Evolutionary conservation across 345 rosid species (phyloP).

Genomic region (Noccaea caerulescens): DNA sequence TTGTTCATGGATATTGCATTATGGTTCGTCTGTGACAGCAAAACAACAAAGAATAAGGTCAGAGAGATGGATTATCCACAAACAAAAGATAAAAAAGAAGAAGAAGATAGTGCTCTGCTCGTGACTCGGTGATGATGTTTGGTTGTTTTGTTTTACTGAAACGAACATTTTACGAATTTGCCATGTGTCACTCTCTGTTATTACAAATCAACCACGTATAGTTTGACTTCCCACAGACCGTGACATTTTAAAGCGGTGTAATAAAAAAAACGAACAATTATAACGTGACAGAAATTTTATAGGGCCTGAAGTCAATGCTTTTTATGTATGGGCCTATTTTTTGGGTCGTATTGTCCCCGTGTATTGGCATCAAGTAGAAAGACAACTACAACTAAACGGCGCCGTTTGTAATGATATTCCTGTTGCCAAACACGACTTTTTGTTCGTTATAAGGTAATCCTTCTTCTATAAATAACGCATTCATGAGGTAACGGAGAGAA

Average conservation of each 20-base stretch:
- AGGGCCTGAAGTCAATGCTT: too few relatives aligned
- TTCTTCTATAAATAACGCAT: slow-evolving; percentile 22
- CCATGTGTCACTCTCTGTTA: slow-evolving; percentile 29
- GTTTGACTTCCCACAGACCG: not conserved
- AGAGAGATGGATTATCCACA: slow-evolving; percentile 18
- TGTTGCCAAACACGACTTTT: slow-evolving; percentile 26
- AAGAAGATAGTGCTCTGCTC: slow-evolving; percentile 8
- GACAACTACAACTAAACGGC: too few relatives aligned
- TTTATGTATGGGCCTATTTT: too few relatives aligned
- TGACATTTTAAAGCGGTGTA: slow-evolving; percentile 18
- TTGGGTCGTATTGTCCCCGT: not conserved
- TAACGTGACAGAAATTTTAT: not conserved
- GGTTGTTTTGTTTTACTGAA: not conserved
- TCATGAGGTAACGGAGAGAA: not conserved
- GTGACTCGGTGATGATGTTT: slow-evolving; percentile 19
- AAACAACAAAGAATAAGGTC: not conserved
- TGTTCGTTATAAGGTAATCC: slow-evolving; percentile 1
- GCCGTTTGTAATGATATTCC: not conserved
- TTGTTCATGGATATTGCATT: slow-evolving; percentile 9
- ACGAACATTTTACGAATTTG: slow-evolving; percentile 3
- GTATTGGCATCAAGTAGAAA: too few relatives aligned
- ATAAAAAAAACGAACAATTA: not conserved
- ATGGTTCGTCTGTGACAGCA: slow-evolving; percentile 36
- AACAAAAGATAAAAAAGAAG: not conserved
- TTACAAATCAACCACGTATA: slow-evolving; percentile 37